These are phyloP conservation scores for Saccharomycopsis capsularis DNA, from an alignment of 805 yeast genomes.

Conservation along the genomic window DNA sequence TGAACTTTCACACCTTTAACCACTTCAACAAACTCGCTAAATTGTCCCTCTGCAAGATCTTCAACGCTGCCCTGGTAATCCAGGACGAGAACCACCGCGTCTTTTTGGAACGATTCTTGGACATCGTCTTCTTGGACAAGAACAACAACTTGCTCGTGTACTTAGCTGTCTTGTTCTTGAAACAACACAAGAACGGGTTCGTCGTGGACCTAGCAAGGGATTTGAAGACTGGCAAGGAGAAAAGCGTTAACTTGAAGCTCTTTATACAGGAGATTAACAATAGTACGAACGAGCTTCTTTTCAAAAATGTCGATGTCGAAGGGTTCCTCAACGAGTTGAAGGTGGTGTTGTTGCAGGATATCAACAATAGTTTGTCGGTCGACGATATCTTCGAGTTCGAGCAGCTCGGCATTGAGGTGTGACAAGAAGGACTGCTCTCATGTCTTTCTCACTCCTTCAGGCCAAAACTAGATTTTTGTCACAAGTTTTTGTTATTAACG, in stretches of 20 bases:
- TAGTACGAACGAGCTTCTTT: slow-evolving; percentile 18
- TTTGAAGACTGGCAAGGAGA: slow-evolving; percentile 1
- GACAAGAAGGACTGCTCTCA: no score
- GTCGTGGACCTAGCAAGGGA: background rate
- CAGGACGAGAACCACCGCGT: slow-evolving; percentile 7
- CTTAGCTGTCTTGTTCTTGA: slow-evolving; percentile 14
- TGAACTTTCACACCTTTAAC: slow-evolving; percentile 6
- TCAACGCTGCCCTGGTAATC: slow-evolving; percentile 2
- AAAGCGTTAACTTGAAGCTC: slow-evolving; percentile 8
- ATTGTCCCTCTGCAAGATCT: slow-evolving; percentile 7
- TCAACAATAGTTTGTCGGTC: slow-evolving; percentile 7
- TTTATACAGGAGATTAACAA: slow-evolving; percentile 11
- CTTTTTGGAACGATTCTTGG: slow-evolving; percentile 15
- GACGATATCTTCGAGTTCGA: slow-evolving; percentile 20
- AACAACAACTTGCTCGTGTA: slow-evolving; percentile 16
- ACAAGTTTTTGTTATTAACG: no score
- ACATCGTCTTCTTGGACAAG: slow-evolving; percentile 18
- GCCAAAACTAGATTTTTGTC: no score
- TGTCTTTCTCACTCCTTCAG: no score
- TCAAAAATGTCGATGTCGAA: slow-evolving; percentile 7
- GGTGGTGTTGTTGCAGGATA: slow-evolving; percentile 8
- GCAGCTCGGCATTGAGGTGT: slow-evolving; percentile 14
- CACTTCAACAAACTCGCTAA: slow-evolving; percentile 8
- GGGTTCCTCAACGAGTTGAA: slow-evolving; percentile 17
- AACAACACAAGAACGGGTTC: slow-evolving; percentile 16